phyloP scores from a whole-genome alignment of 164 flowering plant genomes.

The Platanus orientalis region DNA sequence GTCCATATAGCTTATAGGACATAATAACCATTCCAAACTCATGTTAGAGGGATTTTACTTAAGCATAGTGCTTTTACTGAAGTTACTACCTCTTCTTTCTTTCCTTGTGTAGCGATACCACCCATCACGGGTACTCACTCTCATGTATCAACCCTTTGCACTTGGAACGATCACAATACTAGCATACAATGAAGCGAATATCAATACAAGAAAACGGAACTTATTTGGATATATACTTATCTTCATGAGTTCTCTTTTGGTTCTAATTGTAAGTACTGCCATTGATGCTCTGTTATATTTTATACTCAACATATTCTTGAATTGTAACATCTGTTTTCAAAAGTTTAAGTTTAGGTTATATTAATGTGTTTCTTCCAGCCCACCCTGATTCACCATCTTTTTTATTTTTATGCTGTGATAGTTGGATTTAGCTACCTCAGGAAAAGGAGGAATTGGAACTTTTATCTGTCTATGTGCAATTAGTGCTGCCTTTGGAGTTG shows the following conservation, averaged over 20 bases:
- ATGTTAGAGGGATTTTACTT: not conserved
- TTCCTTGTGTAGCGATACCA: constrained; percentile 26
- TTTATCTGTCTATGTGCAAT: constrained; percentile 52
- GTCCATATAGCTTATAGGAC: not conserved
- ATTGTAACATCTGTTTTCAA: not conserved
- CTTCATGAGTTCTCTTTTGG: constrained; percentile 42
- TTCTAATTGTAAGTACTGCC: constrained; percentile 50
- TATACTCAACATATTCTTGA: not conserved
- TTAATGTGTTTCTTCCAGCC: not conserved
- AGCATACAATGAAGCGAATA: constrained; percentile 35
- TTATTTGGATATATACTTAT: constrained; percentile 53
- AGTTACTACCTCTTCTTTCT: not conserved
- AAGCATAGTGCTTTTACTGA: not conserved
- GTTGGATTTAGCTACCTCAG: constrained; percentile 73
- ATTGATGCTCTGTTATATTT: not conserved
- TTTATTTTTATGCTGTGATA: no score
- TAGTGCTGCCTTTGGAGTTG: constrained; percentile 65
- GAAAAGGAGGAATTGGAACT: constrained; percentile 59
- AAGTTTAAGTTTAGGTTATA: not conserved
- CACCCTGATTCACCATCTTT: not conserved
- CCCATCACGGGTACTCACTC: constrained; percentile 41
- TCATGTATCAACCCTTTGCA: constrained; percentile 45
- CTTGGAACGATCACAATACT: constrained; percentile 30
- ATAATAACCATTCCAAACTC: not conserved
- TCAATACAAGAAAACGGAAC: constrained; percentile 38